Percentiles rank a stretch among this genome's conserved stretches.
Conservation (phyloP, 352 stramenopile species). For the Globisporangium heterothallicum region DNA sequence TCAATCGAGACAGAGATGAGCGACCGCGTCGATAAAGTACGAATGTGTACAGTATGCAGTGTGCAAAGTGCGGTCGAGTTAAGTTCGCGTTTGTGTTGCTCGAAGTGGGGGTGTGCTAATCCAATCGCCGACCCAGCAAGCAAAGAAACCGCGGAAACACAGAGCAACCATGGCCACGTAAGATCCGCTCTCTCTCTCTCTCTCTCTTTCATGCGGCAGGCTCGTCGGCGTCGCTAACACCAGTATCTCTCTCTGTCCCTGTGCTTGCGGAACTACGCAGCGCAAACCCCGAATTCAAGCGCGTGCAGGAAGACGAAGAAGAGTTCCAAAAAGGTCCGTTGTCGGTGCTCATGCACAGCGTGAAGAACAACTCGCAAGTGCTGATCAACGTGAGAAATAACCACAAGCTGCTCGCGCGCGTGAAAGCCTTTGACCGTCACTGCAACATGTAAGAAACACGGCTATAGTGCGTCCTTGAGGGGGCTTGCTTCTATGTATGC, state of each 20-base stretch:
- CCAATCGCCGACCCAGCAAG: not conserved
- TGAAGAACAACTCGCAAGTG: constrained; percentile 98
- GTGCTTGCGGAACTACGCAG: constrained; percentile 3
- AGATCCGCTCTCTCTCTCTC: not conserved
- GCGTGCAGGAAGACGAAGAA: constrained; percentile 86
- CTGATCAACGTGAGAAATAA: constrained; percentile 99
- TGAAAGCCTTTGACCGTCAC: constrained; percentile 99
- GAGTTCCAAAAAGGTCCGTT: constrained; percentile 96
- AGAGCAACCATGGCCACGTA: constrained; percentile 15
- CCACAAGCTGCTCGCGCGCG: constrained; percentile 98
- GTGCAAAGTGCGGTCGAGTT: not conserved
- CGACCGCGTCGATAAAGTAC: not conserved
- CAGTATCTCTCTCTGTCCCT: too few relatives aligned
- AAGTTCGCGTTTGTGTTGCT: not conserved
- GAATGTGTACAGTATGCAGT: not conserved
- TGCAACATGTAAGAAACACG: constrained; percentile 97
- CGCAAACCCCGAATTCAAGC: constrained; percentile 64
- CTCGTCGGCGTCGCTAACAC: too few relatives aligned
- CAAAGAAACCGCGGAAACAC: not conserved
- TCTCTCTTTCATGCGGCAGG: too few relatives aligned
- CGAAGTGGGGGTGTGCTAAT: not conserved
- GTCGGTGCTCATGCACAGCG: constrained; percentile 96
- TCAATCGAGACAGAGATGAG: not conserved
- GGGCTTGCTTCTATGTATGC: not conserved
- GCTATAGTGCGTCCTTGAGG: not conserved